Conservation (phyloP, 306 rosid genomes). For the Vachellia pachyceras region DNA sequence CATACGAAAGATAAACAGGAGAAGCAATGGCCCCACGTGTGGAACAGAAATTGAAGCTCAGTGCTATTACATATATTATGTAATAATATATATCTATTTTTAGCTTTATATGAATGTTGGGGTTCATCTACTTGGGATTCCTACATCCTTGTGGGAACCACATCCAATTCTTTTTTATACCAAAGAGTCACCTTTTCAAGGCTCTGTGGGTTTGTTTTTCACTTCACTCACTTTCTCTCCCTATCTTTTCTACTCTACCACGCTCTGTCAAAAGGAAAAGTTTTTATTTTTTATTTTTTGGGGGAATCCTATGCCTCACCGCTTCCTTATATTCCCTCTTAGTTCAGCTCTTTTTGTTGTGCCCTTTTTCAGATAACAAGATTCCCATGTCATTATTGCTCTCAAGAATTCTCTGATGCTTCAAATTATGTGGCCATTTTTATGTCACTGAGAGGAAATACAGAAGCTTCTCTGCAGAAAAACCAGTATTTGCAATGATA, state of each 20-base stretch:
- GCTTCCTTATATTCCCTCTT: slow-evolving; percentile 55
- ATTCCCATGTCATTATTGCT: slow-evolving; percentile 45
- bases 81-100: slow-evolving; percentile 27
- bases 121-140: slow-evolving; percentile 72
- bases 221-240: slow-evolving; percentile 58
- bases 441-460: slow-evolving; percentile 9
- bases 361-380: slow-evolving; percentile 62
- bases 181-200: slow-evolving; percentile 60
- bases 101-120: slow-evolving; percentile 59
- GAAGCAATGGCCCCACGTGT: slow-evolving; percentile 67
- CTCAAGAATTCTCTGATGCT: slow-evolving; percentile 7
- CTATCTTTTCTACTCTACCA: slow-evolving; percentile 51
- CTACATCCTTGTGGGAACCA: slow-evolving; percentile 60
- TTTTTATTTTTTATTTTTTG: slow-evolving; percentile 38
- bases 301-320: slow-evolving; percentile 80
- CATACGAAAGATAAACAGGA: slow-evolving; percentile 39
- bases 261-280: slow-evolving; percentile 53
- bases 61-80: slow-evolving; percentile 19
- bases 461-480: slow-evolving; percentile 29
- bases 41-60: slow-evolving; percentile 52
- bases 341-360: slow-evolving; percentile 54
- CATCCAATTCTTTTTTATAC: slow-evolving; percentile 44
- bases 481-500: slow-evolving; percentile 17
- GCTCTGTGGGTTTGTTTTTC: slow-evolving; percentile 50
- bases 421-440: slow-evolving; percentile 27